phyloP scores from a whole-genome alignment of 2,329 filamentous ascomycete genomes.

The Basipetospora chlamydospora region DNA sequence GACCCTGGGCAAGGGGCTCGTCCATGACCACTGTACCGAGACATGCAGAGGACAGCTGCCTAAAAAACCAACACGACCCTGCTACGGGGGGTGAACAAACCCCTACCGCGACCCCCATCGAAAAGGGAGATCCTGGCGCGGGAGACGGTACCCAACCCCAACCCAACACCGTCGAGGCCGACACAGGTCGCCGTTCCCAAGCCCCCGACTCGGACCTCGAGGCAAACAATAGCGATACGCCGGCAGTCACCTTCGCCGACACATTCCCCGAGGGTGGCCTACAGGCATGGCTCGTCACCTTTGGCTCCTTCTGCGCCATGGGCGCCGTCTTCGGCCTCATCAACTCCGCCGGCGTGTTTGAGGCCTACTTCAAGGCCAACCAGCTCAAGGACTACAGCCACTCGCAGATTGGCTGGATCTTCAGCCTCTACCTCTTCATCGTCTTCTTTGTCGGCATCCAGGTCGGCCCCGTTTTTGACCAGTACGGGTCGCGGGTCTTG shows the following conservation, averaged over 20 bases:
- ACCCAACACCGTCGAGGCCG: too few relatives aligned
- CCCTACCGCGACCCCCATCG: neutral
- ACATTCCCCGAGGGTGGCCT: conserved; percentile 58
- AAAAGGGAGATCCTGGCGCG: too few relatives aligned
- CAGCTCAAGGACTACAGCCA: conserved; percentile 55
- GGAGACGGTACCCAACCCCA: too few relatives aligned
- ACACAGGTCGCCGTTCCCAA: too few relatives aligned
- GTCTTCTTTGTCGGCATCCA: conserved; percentile 73
- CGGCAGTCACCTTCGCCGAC: too few relatives aligned
- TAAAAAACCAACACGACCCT: conserved; percentile 3
- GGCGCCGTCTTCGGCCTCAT: conserved; percentile 57
- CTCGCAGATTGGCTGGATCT: conserved; percentile 72
- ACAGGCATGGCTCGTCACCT: conserved; percentile 59
- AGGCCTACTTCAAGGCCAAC: conserved; percentile 59
- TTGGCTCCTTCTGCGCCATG: conserved; percentile 63
- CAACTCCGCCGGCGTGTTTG: conserved; percentile 62
- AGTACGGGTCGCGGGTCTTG: conserved; percentile 54
- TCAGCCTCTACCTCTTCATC: conserved; percentile 66
- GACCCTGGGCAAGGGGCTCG: too few relatives aligned
- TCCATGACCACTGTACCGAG: neutral
- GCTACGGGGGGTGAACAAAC: neutral
- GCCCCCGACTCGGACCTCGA: too few relatives aligned
- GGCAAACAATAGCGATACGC: too few relatives aligned
- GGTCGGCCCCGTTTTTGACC: conserved; percentile 70
- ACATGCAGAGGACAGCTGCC: conserved; percentile 6